Evolutionary conservation across 306 rosid species (phyloP).

Genomic region (Rosa multiflora): DNA sequence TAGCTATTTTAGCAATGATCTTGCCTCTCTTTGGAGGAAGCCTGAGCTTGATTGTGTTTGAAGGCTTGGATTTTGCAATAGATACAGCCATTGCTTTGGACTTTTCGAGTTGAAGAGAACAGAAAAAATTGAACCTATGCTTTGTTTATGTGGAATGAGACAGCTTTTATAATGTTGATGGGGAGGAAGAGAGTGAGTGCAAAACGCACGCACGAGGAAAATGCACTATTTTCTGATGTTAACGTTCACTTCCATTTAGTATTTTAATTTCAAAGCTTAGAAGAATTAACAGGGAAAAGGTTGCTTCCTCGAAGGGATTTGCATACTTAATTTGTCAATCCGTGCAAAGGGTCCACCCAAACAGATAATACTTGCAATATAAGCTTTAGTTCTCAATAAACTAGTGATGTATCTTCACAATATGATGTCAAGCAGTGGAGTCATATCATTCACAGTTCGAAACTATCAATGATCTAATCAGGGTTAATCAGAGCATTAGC

Average conservation of each 20-base stretch:
- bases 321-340: constrained; percentile 3
- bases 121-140: constrained; percentile 10
- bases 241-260: background rate
- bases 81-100: constrained; percentile 36
- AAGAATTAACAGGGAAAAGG: background rate
- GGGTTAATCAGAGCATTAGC: background rate
- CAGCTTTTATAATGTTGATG: constrained; percentile 4
- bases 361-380: background rate
- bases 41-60: constrained; percentile 22
- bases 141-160: constrained; percentile 18
- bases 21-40: constrained; percentile 65
- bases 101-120: background rate
- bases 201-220: background rate
- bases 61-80: constrained; percentile 23
- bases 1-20: constrained; percentile 52
- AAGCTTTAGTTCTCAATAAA: background rate
- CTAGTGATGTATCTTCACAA: background rate
- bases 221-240: background rate
- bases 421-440: background rate
- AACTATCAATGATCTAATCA: background rate
- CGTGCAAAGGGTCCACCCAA: background rate
- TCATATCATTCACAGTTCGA: background rate
- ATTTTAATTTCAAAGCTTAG: background rate
- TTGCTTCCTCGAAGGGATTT: constrained; percentile 1
- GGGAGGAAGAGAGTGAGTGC: background rate